Percentiles rank a stretch among this genome's conserved stretches.
These are phyloP conservation scores for Gardenia jasminoides DNA, from an alignment of 257 asterid species.

Conservation along the genomic window DNA sequence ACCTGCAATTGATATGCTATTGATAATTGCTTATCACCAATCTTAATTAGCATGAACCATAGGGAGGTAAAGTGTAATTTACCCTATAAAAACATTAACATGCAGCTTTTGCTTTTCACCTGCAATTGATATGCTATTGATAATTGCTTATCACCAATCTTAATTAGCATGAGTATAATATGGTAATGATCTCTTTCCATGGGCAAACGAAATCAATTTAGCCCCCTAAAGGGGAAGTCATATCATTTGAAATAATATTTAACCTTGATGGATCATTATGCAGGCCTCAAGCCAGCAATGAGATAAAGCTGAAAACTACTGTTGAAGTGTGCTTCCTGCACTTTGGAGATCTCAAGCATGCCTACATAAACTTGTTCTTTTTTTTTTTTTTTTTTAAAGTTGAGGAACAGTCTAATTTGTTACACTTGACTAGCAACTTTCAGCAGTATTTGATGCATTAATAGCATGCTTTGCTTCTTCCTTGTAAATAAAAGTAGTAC, in stretches of 20 bases:
- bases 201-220: not conserved
- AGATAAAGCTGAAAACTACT: not conserved
- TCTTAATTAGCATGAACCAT: not conserved
- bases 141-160: not conserved
- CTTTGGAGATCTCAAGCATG: not conserved
- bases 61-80: no score
- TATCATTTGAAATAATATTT: not conserved
- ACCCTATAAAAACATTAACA: no score
- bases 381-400: no score
- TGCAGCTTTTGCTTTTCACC: not conserved
- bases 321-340: not conserved
- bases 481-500: no score
- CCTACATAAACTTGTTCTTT: not conserved
- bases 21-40: not conserved
- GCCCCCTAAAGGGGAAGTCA: not conserved
- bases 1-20: not conserved
- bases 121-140: not conserved
- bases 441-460: no score
- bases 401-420: not conserved
- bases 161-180: no score
- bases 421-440: not conserved
- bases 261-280: not conserved
- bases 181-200: no score
- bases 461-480: no score
- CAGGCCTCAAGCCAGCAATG: constrained; percentile 3